Conservation (phyloP, 768 basidiomycete genomes). For the Atractiella rhizophila region DNA sequence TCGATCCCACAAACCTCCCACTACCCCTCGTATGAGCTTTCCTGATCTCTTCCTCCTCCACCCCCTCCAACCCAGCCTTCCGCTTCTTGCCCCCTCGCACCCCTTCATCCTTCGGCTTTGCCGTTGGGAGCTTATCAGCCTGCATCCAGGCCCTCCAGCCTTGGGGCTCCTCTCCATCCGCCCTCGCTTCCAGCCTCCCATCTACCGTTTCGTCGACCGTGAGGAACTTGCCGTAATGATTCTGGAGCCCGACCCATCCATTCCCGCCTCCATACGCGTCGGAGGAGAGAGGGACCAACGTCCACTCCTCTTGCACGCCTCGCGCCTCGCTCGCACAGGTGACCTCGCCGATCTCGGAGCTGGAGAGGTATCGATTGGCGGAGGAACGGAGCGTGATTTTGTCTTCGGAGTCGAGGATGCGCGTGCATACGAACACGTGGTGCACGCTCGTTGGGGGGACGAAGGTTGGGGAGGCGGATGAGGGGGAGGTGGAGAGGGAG, state of each 20-base stretch:
- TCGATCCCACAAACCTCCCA: constrained; percentile 42
- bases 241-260: constrained; percentile 37
- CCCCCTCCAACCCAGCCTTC: constrained; percentile 34
- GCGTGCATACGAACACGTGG: no score
- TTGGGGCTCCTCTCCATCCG: constrained; percentile 64
- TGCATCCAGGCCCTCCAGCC: constrained; percentile 76
- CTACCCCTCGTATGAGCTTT: constrained; percentile 66
- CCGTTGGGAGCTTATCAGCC: constrained; percentile 64
- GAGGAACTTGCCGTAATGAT: constrained; percentile 68
- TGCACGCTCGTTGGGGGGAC: no score
- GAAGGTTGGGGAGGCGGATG: no score
- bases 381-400: constrained; percentile 54
- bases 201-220: constrained; percentile 66
- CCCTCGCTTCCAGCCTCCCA: constrained; percentile 46
- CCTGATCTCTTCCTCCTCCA: constrained; percentile 22
- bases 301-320: constrained; percentile 86
- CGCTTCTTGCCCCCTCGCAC: constrained; percentile 34
- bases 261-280: constrained; percentile 43
- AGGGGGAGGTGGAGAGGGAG: no score
- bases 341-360: constrained; percentile 61
- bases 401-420: no score
- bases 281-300: constrained; percentile 37
- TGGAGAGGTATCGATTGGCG: constrained; percentile 64
- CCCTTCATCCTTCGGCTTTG: constrained; percentile 42
- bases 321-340: constrained; percentile 65